Percentiles rank a stretch among this genome's conserved stretches.
Evolutionary conservation across 805 yeast genomes (phyloP).

Genomic region (Cyberlindnera sargentensis): DNA sequence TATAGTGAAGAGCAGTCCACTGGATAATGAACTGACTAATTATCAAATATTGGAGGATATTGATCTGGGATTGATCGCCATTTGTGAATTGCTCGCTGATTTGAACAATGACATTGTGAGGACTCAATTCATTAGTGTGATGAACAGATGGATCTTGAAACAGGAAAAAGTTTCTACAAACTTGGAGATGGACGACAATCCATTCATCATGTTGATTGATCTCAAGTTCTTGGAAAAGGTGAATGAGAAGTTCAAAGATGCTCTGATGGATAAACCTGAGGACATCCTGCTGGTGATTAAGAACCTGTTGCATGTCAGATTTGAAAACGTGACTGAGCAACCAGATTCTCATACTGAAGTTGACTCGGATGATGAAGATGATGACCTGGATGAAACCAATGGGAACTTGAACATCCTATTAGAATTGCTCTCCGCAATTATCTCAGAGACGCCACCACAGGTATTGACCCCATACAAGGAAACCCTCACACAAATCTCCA

Average conservation of each 20-base stretch:
- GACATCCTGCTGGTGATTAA: slow-evolving; percentile 48
- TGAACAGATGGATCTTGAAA: slow-evolving; percentile 54
- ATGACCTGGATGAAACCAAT: slow-evolving; percentile 20
- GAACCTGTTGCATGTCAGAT: slow-evolving; percentile 28
- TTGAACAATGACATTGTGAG: slow-evolving; percentile 42
- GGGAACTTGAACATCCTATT: slow-evolving; percentile 27
- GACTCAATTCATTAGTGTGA: slow-evolving; percentile 39
- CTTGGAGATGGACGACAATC: slow-evolving; percentile 26
- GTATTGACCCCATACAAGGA: slow-evolving; percentile 16
- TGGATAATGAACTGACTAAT: slow-evolving; percentile 6
- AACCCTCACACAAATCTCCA: slow-evolving; percentile 26
- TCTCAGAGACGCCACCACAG: slow-evolving; percentile 23
- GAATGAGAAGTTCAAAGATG: slow-evolving; percentile 50
- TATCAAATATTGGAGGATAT: slow-evolving; percentile 35
- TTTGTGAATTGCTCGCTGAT: slow-evolving; percentile 39
- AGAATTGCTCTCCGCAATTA: slow-evolving; percentile 31
- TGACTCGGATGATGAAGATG: slow-evolving; percentile 31
- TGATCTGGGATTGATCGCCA: slow-evolving; percentile 35
- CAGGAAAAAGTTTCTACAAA: slow-evolving; percentile 2
- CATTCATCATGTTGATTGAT: slow-evolving; percentile 51
- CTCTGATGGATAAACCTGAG: slow-evolving; percentile 35
- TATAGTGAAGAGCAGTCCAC: slow-evolving; percentile 18
- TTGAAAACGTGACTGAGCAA: slow-evolving; percentile 9
- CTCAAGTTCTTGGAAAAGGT: slow-evolving; percentile 58
- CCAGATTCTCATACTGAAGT: slow-evolving; percentile 28